Base-by-base conservation (phyloP, 108 stramenopile genomes). In the Cylindrotheca closterium region DNA sequence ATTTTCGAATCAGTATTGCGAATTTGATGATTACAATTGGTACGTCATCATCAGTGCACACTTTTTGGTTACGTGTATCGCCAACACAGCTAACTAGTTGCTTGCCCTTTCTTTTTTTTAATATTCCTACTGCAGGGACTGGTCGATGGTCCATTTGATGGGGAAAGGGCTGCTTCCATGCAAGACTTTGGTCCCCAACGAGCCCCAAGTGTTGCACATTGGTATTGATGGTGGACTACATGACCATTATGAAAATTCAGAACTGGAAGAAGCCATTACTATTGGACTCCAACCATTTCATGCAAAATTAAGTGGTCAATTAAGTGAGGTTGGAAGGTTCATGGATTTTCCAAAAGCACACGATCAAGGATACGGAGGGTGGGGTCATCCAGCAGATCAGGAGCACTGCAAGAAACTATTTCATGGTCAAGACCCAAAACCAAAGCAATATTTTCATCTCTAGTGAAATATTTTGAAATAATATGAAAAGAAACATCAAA, bases 21-120 rank as follows among this genome's bases (percentile, higher is more conserved):
- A 26, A 3, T 78, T 63, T 32, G 80, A 85, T 70, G 84, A 85
- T 34, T 81, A 81, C 66, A 85, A 85, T 52, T 85, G 84, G 80
- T 67, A 75, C 15, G 66, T 67, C 15, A 5, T 19, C 2, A 37
- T 37, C 25, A 4, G 4, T 46, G 59, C 22, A 17, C 55, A 17
- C 5, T n/a, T 51, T 51, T 51, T 51, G 50, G n/a, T 51, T 5
- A n/a, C 50, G 5, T 22, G 21, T 19, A 1, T 18, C 47, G 21
- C 21, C 47, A 47, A 1, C 21, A 2, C 2, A 2, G 18, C 47
- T 21, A 19, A 2, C 2, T 2, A 18, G 1, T 47, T 3, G n/a
- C 23, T 60, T 47, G 34, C 37, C 58, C 19, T 3, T 24, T 1
- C 29, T 60, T 48, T 47, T 17, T 1, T 15, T 22, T 18, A n/a